These are phyloP conservation scores for Saccharomycopsis fibuligera DNA, from an alignment of 805 yeast genomes.

Conservation along the genomic window DNA sequence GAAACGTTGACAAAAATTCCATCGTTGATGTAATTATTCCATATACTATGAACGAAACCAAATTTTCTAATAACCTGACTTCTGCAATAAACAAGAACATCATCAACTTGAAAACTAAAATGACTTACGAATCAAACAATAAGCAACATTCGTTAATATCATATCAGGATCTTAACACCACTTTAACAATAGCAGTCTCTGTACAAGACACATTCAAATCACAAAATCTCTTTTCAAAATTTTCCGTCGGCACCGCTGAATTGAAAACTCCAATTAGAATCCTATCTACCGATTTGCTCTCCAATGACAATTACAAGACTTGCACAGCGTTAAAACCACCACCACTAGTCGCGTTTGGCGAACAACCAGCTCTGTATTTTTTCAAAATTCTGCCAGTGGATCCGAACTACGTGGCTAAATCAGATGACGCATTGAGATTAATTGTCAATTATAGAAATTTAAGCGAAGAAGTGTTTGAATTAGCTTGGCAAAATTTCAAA, in stretches of 20 bases:
- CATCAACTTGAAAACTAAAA: conserved; percentile 16
- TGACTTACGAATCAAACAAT: conserved; percentile 9
- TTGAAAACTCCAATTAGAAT: conserved; percentile 48
- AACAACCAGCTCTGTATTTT: conserved; percentile 62
- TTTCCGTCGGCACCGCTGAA: conserved; percentile 57
- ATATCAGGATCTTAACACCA: conserved; percentile 38
- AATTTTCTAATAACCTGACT: neutral
- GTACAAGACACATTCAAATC: conserved; percentile 73
- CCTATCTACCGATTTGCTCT: conserved; percentile 35
- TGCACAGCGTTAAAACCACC: conserved; percentile 27
- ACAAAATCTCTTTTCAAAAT: conserved; percentile 53
- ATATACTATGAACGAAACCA: conserved; percentile 26
- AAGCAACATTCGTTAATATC: conserved; percentile 13
- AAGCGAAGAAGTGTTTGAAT: conserved; percentile 36
- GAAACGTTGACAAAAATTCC: conserved; percentile 9
- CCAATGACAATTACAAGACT: conserved; percentile 31
- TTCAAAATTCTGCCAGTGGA: conserved; percentile 40
- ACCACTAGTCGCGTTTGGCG: conserved; percentile 49
- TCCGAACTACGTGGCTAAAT: conserved; percentile 22
- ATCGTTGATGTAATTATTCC: conserved; percentile 29
- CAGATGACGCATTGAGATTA: conserved; percentile 36
- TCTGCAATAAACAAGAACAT: conserved; percentile 11
- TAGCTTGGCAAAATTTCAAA: conserved; percentile 25
- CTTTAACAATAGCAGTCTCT: conserved; percentile 60
- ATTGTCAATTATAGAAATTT: conserved; percentile 41